phyloP scores from a whole-genome alignment of 2,329 filamentous ascomycete genomes.

The Microdochium nivale region DNA sequence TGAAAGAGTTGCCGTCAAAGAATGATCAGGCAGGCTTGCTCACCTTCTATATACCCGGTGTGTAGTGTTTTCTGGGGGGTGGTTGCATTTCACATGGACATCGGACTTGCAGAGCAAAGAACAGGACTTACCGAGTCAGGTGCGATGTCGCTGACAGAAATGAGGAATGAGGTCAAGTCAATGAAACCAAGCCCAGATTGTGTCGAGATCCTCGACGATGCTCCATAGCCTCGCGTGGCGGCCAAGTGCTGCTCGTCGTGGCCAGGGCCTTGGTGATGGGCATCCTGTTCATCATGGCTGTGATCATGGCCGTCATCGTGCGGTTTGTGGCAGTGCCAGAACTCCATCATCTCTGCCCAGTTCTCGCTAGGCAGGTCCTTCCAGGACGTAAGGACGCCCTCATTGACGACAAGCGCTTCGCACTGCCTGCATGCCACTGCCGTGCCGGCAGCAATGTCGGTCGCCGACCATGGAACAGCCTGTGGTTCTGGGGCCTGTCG shows the following conservation, averaged over 20 bases:
- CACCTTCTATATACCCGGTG: constrained; percentile 55
- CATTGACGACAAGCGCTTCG: constrained; percentile 25
- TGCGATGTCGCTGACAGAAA: constrained; percentile 58
- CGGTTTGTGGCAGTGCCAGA: constrained; percentile 99
- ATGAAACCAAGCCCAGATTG: constrained; percentile 64
- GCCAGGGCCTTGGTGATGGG: constrained; percentile 35
- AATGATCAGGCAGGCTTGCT: constrained; percentile 34
- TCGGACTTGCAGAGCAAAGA: constrained; percentile 5
- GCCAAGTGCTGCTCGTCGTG: constrained; percentile 38
- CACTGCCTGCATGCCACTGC: constrained; percentile 35
- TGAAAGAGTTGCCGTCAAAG: constrained; percentile 22
- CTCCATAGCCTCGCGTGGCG: constrained; percentile 70
- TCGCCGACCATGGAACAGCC: constrained; percentile 47
- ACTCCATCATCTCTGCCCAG: constrained; percentile 99
- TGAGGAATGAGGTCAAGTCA: constrained; percentile 68
- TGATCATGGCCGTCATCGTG: constrained; percentile 43
- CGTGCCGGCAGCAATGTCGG: constrained; percentile 29
- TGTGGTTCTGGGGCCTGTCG: constrained; percentile 24
- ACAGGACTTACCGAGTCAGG: constrained; percentile 27
- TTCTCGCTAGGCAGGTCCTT: constrained; percentile 93
- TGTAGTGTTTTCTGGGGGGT: neutral
- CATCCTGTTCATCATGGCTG: constrained; percentile 41
- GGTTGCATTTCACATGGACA: constrained; percentile 3
- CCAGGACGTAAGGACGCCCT: constrained; percentile 49
- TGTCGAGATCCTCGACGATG: constrained; percentile 64